These are phyloP conservation scores for Metroxylon sagu DNA, from an alignment of 176 grass and related monocot species.

Conservation along the genomic window DNA sequence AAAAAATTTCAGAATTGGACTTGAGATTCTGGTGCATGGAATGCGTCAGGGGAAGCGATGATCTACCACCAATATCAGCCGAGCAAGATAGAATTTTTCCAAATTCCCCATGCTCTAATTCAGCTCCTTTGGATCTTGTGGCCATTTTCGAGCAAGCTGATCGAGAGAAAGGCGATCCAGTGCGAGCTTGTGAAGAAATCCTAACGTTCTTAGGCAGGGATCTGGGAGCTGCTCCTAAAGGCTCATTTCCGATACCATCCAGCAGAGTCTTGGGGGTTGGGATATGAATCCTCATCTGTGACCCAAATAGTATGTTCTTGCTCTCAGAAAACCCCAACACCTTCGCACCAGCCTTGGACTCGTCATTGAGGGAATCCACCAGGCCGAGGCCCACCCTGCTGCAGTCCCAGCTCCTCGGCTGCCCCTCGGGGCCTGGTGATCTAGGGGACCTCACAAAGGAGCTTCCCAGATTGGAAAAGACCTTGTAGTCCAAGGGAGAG, in stretches of 20 bases:
- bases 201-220: conserved; percentile 54
- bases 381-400: conserved; percentile 63
- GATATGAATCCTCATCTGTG: conserved; percentile 15
- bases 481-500: conserved; percentile 79
- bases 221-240: conserved; percentile 13
- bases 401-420: conserved; percentile 49
- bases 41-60: conserved; percentile 1
- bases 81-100: conserved; percentile 54
- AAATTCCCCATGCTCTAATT: conserved; percentile 37
- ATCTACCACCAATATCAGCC: conserved; percentile 13
- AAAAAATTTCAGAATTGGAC: conserved; percentile 37
- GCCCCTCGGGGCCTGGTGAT: conserved; percentile 16
- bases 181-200: background rate
- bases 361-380: conserved; percentile 43
- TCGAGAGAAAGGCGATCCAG: background rate
- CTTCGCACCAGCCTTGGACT: conserved; percentile 5
- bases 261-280: background rate
- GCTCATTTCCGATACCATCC: background rate
- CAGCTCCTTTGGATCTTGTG: conserved; percentile 10
- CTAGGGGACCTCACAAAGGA: conserved; percentile 37
- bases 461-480: conserved; percentile 14
- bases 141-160: conserved; percentile 6
- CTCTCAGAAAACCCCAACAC: conserved; percentile 22
- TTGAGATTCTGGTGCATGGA: conserved; percentile 34
- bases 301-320: conserved; percentile 15